Conservation (phyloP, 306 rosid genomes). For the Cucumis sativus region Cucumber_9930_V3 NC_026658.2:427001-427500, state of each 20-base stretch:
- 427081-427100: neutral
- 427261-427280: too few species aligned
- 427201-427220: neutral
- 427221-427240: too few species aligned
- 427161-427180: neutral
- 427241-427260: neutral
- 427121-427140: slow-evolving; percentile 2
- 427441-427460: too few species aligned
- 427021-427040: neutral
- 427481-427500: too few species aligned
- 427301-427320: too few species aligned
- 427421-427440: too few species aligned
- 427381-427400: neutral
- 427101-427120: neutral
- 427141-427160: neutral
- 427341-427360: too few species aligned
- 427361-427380: too few species aligned
- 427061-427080: neutral
- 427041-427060: neutral
- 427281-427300: too few species aligned
- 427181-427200: neutral
- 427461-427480: too few species aligned
- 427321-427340: too few species aligned
- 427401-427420: too few species aligned
- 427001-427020: neutral